phyloP scores from a whole-genome alignment of 306 rosid species.

The Rosa rugosa region DNA sequence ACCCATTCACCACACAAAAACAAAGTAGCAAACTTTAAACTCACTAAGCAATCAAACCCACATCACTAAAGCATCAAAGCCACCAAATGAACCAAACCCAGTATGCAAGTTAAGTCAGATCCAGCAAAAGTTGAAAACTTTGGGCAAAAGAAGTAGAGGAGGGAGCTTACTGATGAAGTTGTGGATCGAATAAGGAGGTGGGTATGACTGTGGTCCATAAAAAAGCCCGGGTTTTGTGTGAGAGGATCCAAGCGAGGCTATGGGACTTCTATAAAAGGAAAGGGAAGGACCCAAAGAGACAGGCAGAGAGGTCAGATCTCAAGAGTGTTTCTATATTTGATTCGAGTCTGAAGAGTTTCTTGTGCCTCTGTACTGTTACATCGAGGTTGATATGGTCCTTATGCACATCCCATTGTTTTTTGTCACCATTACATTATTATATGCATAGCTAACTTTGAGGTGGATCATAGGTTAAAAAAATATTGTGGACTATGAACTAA shows the following conservation, averaged over 20 bases:
- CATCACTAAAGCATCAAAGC: slow-evolving; percentile 14
- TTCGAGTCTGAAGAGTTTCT: neutral
- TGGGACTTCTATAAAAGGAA: slow-evolving; percentile 1
- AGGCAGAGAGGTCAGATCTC: slow-evolving; percentile 13
- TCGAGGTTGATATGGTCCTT: neutral
- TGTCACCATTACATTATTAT: neutral
- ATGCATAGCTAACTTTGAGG: neutral
- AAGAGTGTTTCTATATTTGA: neutral
- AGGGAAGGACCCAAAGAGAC: neutral
- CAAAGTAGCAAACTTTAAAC: neutral
- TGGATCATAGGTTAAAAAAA: neutral
- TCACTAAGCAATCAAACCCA: slow-evolving; percentile 15
- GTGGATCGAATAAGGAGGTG: slow-evolving; percentile 8
- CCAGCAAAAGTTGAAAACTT: slow-evolving; percentile 22
- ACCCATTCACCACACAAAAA: neutral
- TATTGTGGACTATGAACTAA: neutral
- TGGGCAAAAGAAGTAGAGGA: slow-evolving; percentile 3
- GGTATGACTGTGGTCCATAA: neutral
- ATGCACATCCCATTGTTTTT: neutral
- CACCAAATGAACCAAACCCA: slow-evolving; percentile 10
- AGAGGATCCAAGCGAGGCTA: slow-evolving; percentile 2
- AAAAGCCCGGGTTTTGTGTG: neutral
- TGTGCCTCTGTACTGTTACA: neutral
- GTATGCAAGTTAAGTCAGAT: slow-evolving; percentile 27
- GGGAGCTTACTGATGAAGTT: slow-evolving; percentile 26